Evolutionary conservation across 352 stramenopile genomes (phyloP).

Genomic region (Pythium volutum): DNA sequence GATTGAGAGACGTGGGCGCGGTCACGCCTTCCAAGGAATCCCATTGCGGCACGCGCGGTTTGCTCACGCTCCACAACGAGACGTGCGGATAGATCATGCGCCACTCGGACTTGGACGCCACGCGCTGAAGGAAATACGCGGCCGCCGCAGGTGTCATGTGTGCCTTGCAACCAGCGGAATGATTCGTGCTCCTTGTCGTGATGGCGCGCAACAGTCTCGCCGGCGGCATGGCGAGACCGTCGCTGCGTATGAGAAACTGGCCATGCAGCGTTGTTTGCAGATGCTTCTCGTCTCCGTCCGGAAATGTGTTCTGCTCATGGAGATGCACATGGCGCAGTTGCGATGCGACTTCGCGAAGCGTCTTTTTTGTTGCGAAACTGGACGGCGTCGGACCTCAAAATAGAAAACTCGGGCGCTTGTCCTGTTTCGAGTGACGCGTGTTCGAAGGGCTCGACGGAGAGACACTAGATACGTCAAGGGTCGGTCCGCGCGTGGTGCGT

Average conservation of each 20-base stretch:
- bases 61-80: slow-evolving; percentile 26
- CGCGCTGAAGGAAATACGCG: slow-evolving; percentile 12
- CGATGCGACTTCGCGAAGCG: slow-evolving; percentile 23
- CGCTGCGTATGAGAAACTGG: too few species aligned
- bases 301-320: not conserved
- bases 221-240: not conserved
- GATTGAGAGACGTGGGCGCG: slow-evolving; percentile 27
- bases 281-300: not conserved
- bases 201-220: not conserved
- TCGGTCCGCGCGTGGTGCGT: not conserved
- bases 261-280: not conserved
- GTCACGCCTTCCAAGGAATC: slow-evolving; percentile 21
- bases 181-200: not conserved
- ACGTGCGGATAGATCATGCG: slow-evolving; percentile 26
- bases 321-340: slow-evolving; percentile 22
- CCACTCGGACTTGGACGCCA: slow-evolving; percentile 17
- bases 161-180: not conserved
- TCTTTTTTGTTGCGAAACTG: not conserved
- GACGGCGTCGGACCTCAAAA: not conserved
- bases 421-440: not conserved
- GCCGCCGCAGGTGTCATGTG: not conserved
- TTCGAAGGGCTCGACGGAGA: not conserved
- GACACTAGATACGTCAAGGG: not conserved
- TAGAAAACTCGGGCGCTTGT: slow-evolving; percentile 4
- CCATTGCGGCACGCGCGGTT: slow-evolving; percentile 22